These are phyloP conservation scores for Ustilago cynodontis DNA, from an alignment of 1,284 basidiomycete genomes.

Conservation along the genomic window DNA sequence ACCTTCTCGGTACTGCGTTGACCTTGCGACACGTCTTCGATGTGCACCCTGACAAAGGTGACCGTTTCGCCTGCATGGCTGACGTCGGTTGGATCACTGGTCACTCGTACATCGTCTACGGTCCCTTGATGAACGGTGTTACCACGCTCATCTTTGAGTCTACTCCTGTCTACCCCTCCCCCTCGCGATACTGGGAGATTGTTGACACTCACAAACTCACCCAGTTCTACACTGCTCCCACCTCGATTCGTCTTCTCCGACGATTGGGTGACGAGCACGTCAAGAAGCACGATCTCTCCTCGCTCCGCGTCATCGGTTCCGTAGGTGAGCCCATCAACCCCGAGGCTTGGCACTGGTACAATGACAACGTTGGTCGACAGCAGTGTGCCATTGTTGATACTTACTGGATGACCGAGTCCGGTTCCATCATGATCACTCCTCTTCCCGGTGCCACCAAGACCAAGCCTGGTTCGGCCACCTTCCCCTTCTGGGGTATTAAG, in stretches of 20 bases:
- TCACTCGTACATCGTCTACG: constrained; percentile 97
- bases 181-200: constrained; percentile 95
- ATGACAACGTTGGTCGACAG: constrained; percentile 88
- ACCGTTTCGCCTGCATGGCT: constrained; percentile 93
- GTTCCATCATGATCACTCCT: constrained; percentile 92
- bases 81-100: constrained; percentile 99
- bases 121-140: constrained; percentile 90
- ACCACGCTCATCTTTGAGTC: constrained; percentile 95
- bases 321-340: constrained; percentile 99
- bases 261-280: constrained; percentile 89
- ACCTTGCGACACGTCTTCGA: constrained; percentile 98
- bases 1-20: constrained; percentile 87
- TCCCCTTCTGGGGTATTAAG: constrained; percentile 97
- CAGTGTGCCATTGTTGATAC: constrained; percentile 93
- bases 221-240: constrained; percentile 71
- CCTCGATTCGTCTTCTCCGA: constrained; percentile 85
- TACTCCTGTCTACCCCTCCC: constrained; percentile 95
- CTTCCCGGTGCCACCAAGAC: constrained; percentile 94
- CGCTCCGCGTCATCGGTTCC: constrained; percentile 86
- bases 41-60: constrained; percentile 78
- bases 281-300: constrained; percentile 83
- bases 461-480: constrained; percentile 95
- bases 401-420: constrained; percentile 89
- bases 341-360: constrained; percentile 99
- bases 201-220: constrained; percentile 94